Evolutionary conservation across 1,139 yeast genomes (phyloP), one percentile per base, ranked within the genome.

Genomic region (Geotrichum restrictum): DNA sequence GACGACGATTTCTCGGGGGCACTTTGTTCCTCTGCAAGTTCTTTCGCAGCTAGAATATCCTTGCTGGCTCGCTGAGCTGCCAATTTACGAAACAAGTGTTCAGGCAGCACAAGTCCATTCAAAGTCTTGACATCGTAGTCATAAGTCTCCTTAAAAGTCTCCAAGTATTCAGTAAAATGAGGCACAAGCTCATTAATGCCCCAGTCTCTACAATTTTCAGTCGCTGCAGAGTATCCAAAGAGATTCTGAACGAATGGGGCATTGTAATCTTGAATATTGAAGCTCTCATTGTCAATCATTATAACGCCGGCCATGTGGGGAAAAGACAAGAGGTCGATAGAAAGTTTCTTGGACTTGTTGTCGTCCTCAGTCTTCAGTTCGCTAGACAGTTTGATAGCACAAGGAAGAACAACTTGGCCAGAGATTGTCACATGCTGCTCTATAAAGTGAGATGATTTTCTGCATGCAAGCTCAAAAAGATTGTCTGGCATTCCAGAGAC

Each of bases 251-350:
- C 80, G 48, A 88, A 83, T 4, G 95, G 87, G 56, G 80, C 79
- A 67, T 91, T 91, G 65, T 88, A 87, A 8, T 88, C 81, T 19
- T 81, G 65, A 36, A 88, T 65, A 4, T 69, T 67, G 60, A 74
- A 75, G 48, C 71, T 67, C 13, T 61, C 60, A 3, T 81, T 72
- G 50, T 83, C 78, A n/a, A 89, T 72, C 13, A 88, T 83, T 62
- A 88, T 82, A 21, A 87, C 80, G 33, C 96, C 96, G 0, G 96
- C 94, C 62, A 88, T 87, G 65, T 88, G 87, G 0, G 96, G 96
- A 57, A 88, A 68, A 1, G 93, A 77, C 61, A 60, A 38, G 36
- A 54, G 48, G 31, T 51, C 47, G 13, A 53, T 33, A 5, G 50
- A 44, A 37, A 48, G 19, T n/a, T 38, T 52, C 14, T 39, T 18